Base-by-base conservation (phyloP, 805 yeast genomes). In the Wickerhamiella slavikovae region DNA sequence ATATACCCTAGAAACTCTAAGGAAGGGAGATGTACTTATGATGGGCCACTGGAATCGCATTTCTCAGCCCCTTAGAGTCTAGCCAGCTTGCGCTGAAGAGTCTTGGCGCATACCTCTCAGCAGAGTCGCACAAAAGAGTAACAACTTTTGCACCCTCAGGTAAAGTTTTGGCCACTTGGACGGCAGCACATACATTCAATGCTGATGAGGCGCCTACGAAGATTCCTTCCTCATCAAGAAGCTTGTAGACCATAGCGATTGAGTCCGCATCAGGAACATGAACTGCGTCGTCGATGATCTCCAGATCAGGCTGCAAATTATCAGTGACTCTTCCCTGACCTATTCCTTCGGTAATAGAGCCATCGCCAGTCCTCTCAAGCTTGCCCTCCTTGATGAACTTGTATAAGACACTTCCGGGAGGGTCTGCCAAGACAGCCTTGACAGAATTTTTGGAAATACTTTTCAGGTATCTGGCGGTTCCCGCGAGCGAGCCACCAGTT, bases 301-400 rank as follows among this genome's bases (percentile, higher is more conserved):
- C 72, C 17, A 80, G 55, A 37, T 79, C 93, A 25, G 68, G 75
- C 12, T 59, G 60, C 51, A 83, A 61, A 51, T 83, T 83, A 38
- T 66, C 74, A 4, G 94, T 83, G 43, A 83, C 74, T 43, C 95
- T 65, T 27, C 93, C 93, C 54, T 83, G 95, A 17, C 95, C 95
- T 54, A 83, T 80, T 19, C 95, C 95, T 55, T 83, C 95, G 17
- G 94, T 83, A 51, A 83, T 80, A 0, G 92, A 75, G 3, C 79
- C 68, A 17, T 29, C 31, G 18, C 95, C 95, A 1, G 65, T 61
- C 43, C 82, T 66, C 25, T 68, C 79, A 33, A 73, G 53, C 19
- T 85, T 85, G 12, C 70, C 68, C 4, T 76, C 59, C 36, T 67
- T 70, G 35, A 83, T 68, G 47, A 72, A 80, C 7, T 80, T 67